Evolutionary conservation across 2,329 filamentous ascomycete genomes (phyloP).

Genomic region (Fusarium sp.): DNA sequence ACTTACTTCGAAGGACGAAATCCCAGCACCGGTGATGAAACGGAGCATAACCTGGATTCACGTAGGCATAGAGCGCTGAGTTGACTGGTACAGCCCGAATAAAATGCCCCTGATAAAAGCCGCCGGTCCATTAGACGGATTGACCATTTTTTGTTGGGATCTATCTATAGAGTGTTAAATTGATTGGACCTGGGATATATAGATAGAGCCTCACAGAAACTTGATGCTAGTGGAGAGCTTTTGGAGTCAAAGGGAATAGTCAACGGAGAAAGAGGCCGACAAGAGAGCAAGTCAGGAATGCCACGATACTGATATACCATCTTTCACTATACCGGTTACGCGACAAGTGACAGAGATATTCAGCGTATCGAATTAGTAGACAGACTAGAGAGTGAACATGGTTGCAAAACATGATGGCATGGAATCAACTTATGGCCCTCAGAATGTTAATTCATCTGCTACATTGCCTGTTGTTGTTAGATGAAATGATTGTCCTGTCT

Average conservation of each 20-base stretch:
- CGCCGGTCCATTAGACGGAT: no score
- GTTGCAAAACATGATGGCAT: background rate
- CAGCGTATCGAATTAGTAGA: background rate
- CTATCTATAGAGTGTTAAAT: no score
- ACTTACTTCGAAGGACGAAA: background rate
- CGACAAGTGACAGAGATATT: background rate
- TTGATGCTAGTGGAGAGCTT: no score
- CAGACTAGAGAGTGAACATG: fast-evolving
- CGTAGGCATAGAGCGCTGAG: no score
- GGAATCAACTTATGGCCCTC: fast-evolving
- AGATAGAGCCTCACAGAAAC: background rate
- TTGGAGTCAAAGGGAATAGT: background rate
- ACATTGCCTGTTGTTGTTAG: fast-evolving
- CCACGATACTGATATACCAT: background rate
- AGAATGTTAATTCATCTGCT: background rate
- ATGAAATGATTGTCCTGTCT: background rate
- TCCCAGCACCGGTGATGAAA: background rate
- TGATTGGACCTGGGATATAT: no score
- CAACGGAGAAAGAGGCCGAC: background rate
- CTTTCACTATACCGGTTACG: background rate
- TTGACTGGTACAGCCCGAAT: no score
- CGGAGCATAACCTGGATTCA: background rate
- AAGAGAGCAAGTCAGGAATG: background rate
- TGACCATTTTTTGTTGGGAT: no score
- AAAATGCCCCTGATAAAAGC: no score